phyloP scores from a whole-genome alignment of 495 filamentous ascomycete genomes.

The Hypoxylon lenormandii region DNA sequence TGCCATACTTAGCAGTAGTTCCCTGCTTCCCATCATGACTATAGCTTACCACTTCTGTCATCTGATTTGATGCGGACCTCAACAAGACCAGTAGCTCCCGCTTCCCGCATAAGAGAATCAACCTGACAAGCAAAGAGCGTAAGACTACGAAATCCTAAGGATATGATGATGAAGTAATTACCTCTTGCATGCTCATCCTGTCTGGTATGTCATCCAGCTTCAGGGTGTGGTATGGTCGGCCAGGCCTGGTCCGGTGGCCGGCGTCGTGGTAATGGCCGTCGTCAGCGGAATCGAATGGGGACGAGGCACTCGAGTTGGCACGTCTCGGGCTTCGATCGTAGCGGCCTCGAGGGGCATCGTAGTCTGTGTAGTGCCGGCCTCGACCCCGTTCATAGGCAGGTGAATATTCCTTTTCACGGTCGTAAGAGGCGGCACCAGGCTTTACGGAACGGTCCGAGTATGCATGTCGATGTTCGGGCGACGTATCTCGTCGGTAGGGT shows the following conservation, averaged over 20 bases:
- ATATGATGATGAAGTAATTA: not conserved
- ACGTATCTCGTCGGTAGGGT: conserved; percentile 36
- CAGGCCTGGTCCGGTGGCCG: conserved; percentile 37
- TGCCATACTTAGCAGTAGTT: conserved; percentile 63
- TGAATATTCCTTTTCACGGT: conserved; percentile 19
- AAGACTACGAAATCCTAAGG: not conserved
- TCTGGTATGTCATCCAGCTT: conserved; percentile 51
- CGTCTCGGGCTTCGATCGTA: conserved; percentile 42
- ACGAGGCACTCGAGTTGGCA: conserved; percentile 38
- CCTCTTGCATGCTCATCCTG: conserved; percentile 44
- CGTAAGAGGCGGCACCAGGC: conserved; percentile 6
- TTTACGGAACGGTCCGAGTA: conserved; percentile 17
- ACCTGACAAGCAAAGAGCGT: conserved; percentile 31
- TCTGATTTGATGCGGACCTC: conserved; percentile 51
- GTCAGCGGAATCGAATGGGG: conserved; percentile 41
- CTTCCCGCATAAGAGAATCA: conserved; percentile 45
- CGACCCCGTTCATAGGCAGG: conserved; percentile 25
- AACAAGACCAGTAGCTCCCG: conserved; percentile 46
- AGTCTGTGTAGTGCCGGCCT: conserved; percentile 35
- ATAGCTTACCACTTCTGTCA: conserved; percentile 41
- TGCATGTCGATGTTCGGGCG: conserved; percentile 23
- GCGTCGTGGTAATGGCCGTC: conserved; percentile 43
- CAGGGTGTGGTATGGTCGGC: conserved; percentile 49
- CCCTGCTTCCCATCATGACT: not conserved
- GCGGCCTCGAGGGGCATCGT: conserved; percentile 27